Evolutionary conservation across 805 yeast species (phyloP), one percentile per base, ranked within the genome.

Genomic region (Nakazawaea holstii): DNA sequence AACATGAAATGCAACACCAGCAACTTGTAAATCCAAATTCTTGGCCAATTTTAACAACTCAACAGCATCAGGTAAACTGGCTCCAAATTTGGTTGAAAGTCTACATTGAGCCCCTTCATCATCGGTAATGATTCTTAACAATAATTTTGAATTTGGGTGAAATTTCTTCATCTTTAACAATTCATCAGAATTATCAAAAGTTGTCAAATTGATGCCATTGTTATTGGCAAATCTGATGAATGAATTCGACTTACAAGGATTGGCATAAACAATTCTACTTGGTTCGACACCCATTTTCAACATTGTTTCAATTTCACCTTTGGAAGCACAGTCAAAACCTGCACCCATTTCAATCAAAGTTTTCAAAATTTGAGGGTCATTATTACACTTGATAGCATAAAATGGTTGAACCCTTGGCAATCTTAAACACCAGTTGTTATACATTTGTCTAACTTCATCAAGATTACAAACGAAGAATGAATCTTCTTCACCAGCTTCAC

Each of bases 321-420:
- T 80, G 20, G 96, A 87, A 5, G 98, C 98, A 69, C 99, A 92
- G 64, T 92, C 99, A 60, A 92, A 92, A 49, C 84, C 84, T 45
- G 81, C 75, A 27, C 94, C 95, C 53, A 82, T 65, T 3, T 66
- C 52, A 2, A 79, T 80, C 55, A 92, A 72, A 28, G 74, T 63
- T 42, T 67, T 60, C 53, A 92, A 62, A 10, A 92, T 80, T 47
- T 68, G 68, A 6, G 68, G 56, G 60, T 89, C 82, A 35, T 90
- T 85, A 70, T 92, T 92, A 69, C 98, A 92, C 67, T 92, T 92
- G 55, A 92, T 94, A 15, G 99, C 99, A 66, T 91, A 92, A 60
- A 76, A 84, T n/a, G 97, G 96, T 48, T 77, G 76, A 33, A 92
- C 83, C 39, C 82, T 70, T 17, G 97, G 96, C 58, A 92, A 71